Base-by-base conservation (phyloP, 345 rosid species). In the Dovyalis caffra region DNA sequence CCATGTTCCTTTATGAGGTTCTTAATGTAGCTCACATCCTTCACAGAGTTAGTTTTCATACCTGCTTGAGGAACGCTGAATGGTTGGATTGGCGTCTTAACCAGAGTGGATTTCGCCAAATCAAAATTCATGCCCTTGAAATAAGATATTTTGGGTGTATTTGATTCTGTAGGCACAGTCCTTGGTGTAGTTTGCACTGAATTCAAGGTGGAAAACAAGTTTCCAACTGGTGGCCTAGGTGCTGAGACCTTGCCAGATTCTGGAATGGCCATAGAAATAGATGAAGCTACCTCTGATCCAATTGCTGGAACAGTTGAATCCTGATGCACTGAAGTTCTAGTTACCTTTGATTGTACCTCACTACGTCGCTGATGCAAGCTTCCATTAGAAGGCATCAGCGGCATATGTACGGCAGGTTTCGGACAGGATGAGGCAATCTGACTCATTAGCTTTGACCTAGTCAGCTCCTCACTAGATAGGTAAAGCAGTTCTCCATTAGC, bases 1-100 rank as follows among this genome's bases (percentile, higher is more conserved):
- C 97, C 97, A 86, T 91, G 94, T 77, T 83, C 82, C 84, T 85
- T 88, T 21, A 91, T 87, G 14, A 93, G 88, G 51, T 87, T 83
- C 83, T 90, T 90, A 79, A 85, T 61, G 83, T 90, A 86, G 82
- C 78, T 72, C 53, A 70, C 5, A 76, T 86, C 86, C 84, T 79
- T 89, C 83, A 68, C 58, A 18, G 71, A 63, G 20, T 77, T 80
- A 16, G 68, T 65, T 62, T 60, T 32, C 78, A 74, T 49, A 15
- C 51, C 37, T 53, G n/a, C 64, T 21, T 73, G 76, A 43, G 45
- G 38, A 47, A 25, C 77, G 74, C 67, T 56, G 60, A 68, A 76
- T 0, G 65, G 69, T 62, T 76, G 79, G 29, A 37, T 8, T 34
- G 76, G 71, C 75, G 73, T 76, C 58, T 70, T 60, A 53, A 67